These are phyloP conservation scores for Simmondsia chinensis DNA, from an alignment of 148 eudicot genomes.

Conservation along the genomic window DNA sequence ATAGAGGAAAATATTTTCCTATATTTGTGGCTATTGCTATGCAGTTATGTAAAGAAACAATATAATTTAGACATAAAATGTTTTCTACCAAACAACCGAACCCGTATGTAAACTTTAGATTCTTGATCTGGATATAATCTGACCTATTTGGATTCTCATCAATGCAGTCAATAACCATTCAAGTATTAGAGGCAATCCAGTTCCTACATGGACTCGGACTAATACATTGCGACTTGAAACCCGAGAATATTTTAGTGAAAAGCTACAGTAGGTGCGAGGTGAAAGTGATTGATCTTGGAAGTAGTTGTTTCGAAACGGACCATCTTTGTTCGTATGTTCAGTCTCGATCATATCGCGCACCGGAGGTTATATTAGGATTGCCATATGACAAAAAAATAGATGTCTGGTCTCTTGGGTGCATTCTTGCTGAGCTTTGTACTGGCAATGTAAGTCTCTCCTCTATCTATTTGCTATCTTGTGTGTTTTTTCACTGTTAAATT, in stretches of 20 bases:
- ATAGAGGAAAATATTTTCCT: too few relatives aligned
- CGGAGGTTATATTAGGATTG: conserved; percentile 91
- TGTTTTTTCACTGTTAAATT: not conserved
- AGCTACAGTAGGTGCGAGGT: conserved; percentile 99
- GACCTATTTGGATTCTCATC: conserved; percentile 6
- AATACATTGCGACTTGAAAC: conserved; percentile 98
- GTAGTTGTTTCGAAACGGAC: conserved; percentile 98
- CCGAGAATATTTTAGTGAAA: conserved; percentile 96
- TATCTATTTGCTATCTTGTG: not conserved
- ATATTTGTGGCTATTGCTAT: too few relatives aligned
- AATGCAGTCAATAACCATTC: conserved; percentile 88
- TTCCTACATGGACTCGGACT: conserved; percentile 91
- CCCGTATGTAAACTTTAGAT: too few relatives aligned
- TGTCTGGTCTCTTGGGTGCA: conserved; percentile 98
- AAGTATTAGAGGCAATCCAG: conserved; percentile 88
- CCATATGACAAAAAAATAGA: conserved; percentile 93
- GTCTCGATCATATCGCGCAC: conserved; percentile 94
- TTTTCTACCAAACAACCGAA: too few relatives aligned
- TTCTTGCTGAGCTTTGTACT: conserved; percentile 94
- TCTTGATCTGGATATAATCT: too few relatives aligned
- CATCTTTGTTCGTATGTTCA: conserved; percentile 97
- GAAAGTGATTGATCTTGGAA: conserved; percentile 97
- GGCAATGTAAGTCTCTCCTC: conserved; percentile 67
- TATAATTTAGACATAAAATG: too few relatives aligned
- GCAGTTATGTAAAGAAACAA: too few relatives aligned